These are phyloP conservation scores for Acacia confusa DNA, from an alignment of 306 rosid species.

Conservation along the genomic window DNA sequence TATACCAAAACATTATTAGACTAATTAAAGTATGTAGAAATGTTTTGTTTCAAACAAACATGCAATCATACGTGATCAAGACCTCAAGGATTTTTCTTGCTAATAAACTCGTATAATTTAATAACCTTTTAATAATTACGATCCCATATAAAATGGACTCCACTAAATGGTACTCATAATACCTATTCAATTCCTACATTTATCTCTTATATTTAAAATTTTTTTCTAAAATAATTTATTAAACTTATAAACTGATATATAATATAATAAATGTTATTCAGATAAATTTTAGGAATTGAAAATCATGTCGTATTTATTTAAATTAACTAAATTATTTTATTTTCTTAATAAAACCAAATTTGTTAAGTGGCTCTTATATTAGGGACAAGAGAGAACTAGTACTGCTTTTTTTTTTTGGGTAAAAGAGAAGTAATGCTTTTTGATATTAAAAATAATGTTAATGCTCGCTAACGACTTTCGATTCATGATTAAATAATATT, in stretches of 20 bases:
- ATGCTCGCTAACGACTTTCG: constrained; percentile 31
- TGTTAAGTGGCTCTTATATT: no score
- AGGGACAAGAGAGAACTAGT: no score
- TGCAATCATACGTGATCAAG: constrained; percentile 9
- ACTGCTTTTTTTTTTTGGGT: no score
- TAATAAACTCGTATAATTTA: not conserved
- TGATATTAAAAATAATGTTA: not conserved
- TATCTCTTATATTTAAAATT: no score
- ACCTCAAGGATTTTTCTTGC: not conserved
- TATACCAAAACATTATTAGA: not conserved
- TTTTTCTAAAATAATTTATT: no score
- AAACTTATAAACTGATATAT: no score
- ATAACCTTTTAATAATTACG: not conserved
- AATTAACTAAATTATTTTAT: no score
- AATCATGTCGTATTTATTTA: no score
- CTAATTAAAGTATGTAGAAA: not conserved
- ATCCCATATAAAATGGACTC: not conserved
- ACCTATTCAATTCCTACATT: no score
- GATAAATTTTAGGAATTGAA: no score
- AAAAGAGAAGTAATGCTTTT: not conserved
- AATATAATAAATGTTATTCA: not conserved
- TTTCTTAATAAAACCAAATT: no score
- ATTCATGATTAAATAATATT: constrained; percentile 6
- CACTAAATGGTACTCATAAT: not conserved
- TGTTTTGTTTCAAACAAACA: constrained; percentile 19